phyloP scores from a whole-genome alignment of 257 asterid species.

The Prunella vulgaris region DNA sequence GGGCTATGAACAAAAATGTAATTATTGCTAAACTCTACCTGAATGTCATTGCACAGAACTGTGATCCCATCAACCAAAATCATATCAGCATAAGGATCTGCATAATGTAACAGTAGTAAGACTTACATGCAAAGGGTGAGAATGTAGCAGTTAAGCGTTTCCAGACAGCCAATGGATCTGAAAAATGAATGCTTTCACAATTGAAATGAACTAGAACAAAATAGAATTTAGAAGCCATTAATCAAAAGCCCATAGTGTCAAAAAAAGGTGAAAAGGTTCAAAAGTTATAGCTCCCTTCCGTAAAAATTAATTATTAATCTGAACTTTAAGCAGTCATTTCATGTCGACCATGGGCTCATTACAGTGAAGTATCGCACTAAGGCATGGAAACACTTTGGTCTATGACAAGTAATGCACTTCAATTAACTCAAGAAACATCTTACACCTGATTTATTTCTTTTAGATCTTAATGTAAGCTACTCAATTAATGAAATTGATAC shows the following conservation, averaged over 20 bases:
- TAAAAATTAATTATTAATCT: background rate
- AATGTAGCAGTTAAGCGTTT: constrained; percentile 1
- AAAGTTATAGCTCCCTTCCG: background rate
- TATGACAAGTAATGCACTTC: background rate
- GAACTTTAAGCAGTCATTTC: background rate
- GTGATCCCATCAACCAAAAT: constrained; percentile 64
- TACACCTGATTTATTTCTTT: constrained; percentile 3
- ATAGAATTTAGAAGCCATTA: background rate
- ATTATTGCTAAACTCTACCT: constrained; percentile 34
- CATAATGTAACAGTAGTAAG: constrained; percentile 22
- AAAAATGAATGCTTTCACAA: background rate
- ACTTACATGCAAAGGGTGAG: constrained; percentile 4
- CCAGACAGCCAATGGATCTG: background rate
- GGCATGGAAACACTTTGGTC: background rate
- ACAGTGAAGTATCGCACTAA: background rate
- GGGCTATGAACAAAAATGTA: background rate
- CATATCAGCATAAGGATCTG: constrained; percentile 64
- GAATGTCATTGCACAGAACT: constrained; percentile 52
- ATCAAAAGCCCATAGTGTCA: background rate
- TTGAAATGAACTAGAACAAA: background rate
- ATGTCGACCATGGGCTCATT: background rate
- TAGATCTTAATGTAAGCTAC: background rate
- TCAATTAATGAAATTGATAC: background rate
- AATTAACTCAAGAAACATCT: background rate
- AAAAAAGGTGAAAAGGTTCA: background rate